phyloP scores from a whole-genome alignment of 2,329 filamentous ascomycete genomes.

The Colletotrichum sp. region DNA sequence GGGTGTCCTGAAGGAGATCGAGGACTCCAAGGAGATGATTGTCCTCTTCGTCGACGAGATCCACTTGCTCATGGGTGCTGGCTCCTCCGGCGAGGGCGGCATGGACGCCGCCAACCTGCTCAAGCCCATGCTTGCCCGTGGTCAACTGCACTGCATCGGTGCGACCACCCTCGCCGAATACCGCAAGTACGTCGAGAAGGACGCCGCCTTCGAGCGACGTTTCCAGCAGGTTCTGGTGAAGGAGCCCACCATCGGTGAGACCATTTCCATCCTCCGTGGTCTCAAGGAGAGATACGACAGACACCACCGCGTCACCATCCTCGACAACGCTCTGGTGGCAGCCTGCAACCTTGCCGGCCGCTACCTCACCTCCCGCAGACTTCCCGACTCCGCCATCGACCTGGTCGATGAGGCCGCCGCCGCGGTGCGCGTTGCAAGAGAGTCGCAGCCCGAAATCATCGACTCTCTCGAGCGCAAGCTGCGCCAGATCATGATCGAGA shows the following conservation, averaged over 20 bases:
- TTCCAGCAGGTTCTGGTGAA: slow-evolving; percentile 99
- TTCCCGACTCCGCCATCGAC: slow-evolving; percentile 97
- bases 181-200: slow-evolving; percentile 98
- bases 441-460: slow-evolving; percentile 95
- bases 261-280: slow-evolving; percentile 96
- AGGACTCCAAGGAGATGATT: slow-evolving; percentile 94
- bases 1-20: slow-evolving; percentile 95
- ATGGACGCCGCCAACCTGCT: slow-evolving; percentile 99
- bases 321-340: slow-evolving; percentile 90
- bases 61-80: slow-evolving; percentile 97
- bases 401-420: slow-evolving; percentile 95
- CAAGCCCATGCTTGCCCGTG: slow-evolving; percentile 97
- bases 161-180: slow-evolving; percentile 96
- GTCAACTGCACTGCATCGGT: slow-evolving; percentile 96
- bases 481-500: slow-evolving; percentile 95
- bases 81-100: slow-evolving; percentile 90
- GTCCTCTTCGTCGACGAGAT: slow-evolving; percentile 99
- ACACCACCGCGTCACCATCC: slow-evolving; percentile 96
- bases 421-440: slow-evolving; percentile 92
- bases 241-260: slow-evolving; percentile 87
- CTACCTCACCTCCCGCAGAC: slow-evolving; percentile 87
- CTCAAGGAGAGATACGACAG: slow-evolving; percentile 98
- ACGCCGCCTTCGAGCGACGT: slow-evolving; percentile 95
- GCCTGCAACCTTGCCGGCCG: slow-evolving; percentile 90
- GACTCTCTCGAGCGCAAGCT: slow-evolving; percentile 91